These are phyloP conservation scores for Lasiodiplodia citricola DNA, from an alignment of 2,329 filamentous ascomycete genomes.

Conservation along the genomic window DNA sequence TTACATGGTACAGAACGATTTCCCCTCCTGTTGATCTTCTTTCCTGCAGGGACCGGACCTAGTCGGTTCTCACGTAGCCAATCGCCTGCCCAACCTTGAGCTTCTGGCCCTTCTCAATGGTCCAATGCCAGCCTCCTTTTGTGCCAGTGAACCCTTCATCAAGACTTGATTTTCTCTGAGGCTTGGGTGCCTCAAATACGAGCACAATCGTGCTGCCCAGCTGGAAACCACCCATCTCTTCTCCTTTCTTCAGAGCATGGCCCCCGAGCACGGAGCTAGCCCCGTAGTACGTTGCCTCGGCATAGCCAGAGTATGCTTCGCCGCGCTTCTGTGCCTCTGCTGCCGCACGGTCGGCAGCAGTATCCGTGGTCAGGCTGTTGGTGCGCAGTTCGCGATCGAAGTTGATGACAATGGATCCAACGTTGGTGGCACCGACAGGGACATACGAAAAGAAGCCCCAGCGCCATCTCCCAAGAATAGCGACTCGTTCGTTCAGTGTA, in stretches of 20 bases:
- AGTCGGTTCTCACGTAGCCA: conserved; percentile 69
- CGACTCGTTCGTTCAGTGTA: conserved; percentile 94
- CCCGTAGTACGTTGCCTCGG: conserved; percentile 84
- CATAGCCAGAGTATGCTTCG: conserved; percentile 86
- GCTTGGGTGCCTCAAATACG: conserved; percentile 90
- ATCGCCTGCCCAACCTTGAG: conserved; percentile 89
- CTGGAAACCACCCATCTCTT: conserved; percentile 98
- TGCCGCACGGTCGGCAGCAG: conserved; percentile 83
- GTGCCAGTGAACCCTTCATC: conserved; percentile 64
- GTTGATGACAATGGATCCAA: conserved; percentile 95
- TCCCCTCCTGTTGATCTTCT: background rate
- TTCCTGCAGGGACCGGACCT: background rate
- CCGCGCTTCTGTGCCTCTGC: conserved; percentile 76
- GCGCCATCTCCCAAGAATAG: conserved; percentile 90
- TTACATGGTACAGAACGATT: background rate
- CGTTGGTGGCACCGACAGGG: conserved; percentile 95
- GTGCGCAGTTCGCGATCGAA: conserved; percentile 94
- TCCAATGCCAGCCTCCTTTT: conserved; percentile 81
- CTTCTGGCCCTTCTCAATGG: conserved; percentile 82
- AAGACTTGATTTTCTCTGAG: conserved; percentile 47
- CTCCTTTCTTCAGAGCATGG: conserved; percentile 81
- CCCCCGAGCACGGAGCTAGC: conserved; percentile 81
- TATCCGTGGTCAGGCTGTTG: conserved; percentile 91
- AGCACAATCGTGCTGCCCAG: conserved; percentile 93
- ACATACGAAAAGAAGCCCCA: conserved; percentile 98